Conservation (phyloP, 352 stramenopile species). For the Globisporangium uncinulatum region DNA sequence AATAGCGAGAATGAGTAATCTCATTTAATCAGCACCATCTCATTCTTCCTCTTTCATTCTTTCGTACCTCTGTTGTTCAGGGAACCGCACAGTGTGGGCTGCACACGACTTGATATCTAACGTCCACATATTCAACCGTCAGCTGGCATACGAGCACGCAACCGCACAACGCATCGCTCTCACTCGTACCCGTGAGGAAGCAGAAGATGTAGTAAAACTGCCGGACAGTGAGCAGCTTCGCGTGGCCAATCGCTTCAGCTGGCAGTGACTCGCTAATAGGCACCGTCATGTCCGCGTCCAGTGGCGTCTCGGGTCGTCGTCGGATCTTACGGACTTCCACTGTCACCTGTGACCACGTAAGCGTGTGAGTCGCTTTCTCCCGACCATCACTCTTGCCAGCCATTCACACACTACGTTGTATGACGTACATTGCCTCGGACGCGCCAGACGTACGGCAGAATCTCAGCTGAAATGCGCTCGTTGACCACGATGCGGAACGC, state of each 20-base stretch:
- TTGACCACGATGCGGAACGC: slow-evolving; percentile 74
- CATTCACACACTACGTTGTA: not conserved
- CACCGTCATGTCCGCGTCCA: slow-evolving; percentile 8
- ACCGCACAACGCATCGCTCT: not conserved
- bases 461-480: slow-evolving; percentile 43
- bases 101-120: slow-evolving; percentile 60
- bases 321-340: slow-evolving; percentile 74
- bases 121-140: not conserved
- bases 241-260: slow-evolving; percentile 44
- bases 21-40: too few species aligned
- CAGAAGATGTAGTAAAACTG: slow-evolving; percentile 85
- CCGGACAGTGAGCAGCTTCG: slow-evolving; percentile 57
- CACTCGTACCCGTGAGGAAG: slow-evolving; percentile 46
- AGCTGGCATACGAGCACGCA: not conserved
- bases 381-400: not conserved
- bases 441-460: slow-evolving; percentile 72
- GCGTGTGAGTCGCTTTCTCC: not conserved
- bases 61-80: slow-evolving; percentile 27
- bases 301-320: slow-evolving; percentile 23
- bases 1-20: too few species aligned
- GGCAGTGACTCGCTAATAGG: slow-evolving; percentile 18
- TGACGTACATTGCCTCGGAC: slow-evolving; percentile 53
- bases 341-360: slow-evolving; percentile 18
- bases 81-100: slow-evolving; percentile 52
- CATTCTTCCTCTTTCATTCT: too few species aligned